Base-by-base conservation (phyloP, 768 basidiomycete species). In the Termitomyces sp. region DNA sequence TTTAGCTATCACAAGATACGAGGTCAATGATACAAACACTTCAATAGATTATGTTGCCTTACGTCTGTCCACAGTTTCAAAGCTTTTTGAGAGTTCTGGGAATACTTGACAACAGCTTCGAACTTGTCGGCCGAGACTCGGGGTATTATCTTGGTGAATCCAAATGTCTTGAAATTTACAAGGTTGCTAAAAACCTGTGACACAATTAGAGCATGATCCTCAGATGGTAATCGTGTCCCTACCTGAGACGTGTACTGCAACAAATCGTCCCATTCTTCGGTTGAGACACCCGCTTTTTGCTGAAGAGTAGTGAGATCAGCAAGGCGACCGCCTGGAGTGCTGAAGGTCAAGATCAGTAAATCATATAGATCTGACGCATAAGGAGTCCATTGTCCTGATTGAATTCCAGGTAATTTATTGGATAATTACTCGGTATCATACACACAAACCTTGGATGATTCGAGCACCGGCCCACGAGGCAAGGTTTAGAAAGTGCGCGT, bases 381-480 rank as follows among this genome's bases (percentile, higher is more conserved):
- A 0, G 85, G 77, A 0, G 91, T 90, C 89, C 88, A 92, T 75
- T 94, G 91, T 45, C 77, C 87, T 79, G 53, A 34, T n/a, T 44
- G 18, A 50, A 42, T 37, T 26, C 22, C 14, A 47, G 43, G n/a
- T 58, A 34, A 59, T 34, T 8, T 51, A 20, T 18, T 43, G 22
- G 4, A 53, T 20, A 8, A 27, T 14, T 13, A 54, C 34, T 36
- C 32, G 22, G 14, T 46, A 40, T 43, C 34, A 26, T 26, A 34
- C 22, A 27, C 4, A 33, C 57, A 55, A 36, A 74, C 78, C 78
- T 74, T 91, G 88, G 55, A 93, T 89, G 71, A 95, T 88, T 40
- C 88, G 80, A 50, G 83, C 89, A 30, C 93, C 93, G 0, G 89
- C 89, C 93, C 93, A 95, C 1, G 86, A 84, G 6, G 91, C 92